Evolutionary conservation across 805 yeast species (phyloP).

Genomic region (Wickerhamiella slavikovae): DNA sequence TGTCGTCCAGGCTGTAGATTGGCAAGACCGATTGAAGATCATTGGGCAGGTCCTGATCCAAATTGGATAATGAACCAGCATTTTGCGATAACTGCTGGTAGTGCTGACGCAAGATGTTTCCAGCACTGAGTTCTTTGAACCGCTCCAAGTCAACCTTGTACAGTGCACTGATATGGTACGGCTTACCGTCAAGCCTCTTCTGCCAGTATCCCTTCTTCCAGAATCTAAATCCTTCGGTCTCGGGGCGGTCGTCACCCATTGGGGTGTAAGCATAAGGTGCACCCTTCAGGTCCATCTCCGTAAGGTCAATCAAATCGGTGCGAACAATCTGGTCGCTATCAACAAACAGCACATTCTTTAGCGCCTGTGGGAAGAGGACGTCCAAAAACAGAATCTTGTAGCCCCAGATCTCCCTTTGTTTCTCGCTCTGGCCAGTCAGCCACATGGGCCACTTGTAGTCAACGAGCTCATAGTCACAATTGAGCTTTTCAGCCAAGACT

Average conservation of each 20-base stretch:
- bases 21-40: conserved; percentile 49
- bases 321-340: conserved; percentile 74
- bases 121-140: conserved; percentile 49
- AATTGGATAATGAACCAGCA: conserved; percentile 54
- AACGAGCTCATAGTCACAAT: conserved; percentile 56
- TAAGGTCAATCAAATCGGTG: conserved; percentile 49
- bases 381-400: conserved; percentile 74
- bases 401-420: conserved; percentile 70
- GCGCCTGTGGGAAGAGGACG: conserved; percentile 60
- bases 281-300: conserved; percentile 48
- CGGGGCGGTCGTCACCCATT: conserved; percentile 61
- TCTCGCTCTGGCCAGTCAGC: conserved; percentile 60
- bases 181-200: conserved; percentile 31
- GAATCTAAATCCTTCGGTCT: conserved; percentile 70
- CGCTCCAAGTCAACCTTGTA: conserved; percentile 56
- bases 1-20: conserved; percentile 54
- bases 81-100: conserved; percentile 69
- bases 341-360: conserved; percentile 61
- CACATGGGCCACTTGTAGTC: conserved; percentile 86
- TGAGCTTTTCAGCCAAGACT: conserved; percentile 31
- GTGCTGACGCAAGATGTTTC: conserved; percentile 63
- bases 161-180: conserved; percentile 69
- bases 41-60: conserved; percentile 90
- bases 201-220: conserved; percentile 94
- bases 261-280: conserved; percentile 79